These are phyloP conservation scores for Chrysanthemum lavandulifolium DNA, from an alignment of 129 eudicot genomes.

Conservation along the genomic window DNA sequence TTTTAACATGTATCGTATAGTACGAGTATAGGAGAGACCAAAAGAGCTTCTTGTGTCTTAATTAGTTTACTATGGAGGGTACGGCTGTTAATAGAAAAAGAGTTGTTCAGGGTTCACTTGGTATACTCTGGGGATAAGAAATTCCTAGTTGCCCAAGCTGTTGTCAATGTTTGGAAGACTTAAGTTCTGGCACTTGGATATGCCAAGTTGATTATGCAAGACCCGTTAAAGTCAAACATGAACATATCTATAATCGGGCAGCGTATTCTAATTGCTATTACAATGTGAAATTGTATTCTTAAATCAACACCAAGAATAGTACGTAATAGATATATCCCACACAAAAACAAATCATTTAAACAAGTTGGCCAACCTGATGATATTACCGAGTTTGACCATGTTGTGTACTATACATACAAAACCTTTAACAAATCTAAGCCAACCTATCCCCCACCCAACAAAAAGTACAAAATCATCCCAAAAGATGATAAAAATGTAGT, in stretches of 20 bases:
- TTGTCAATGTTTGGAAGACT: no score
- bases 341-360: constrained; percentile 19
- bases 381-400: constrained; percentile 14
- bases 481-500: not conserved
- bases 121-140: no score
- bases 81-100: no score
- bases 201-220: no score
- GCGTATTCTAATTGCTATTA: not conserved
- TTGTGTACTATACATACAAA: constrained; percentile 24
- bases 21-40: no score
- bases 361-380: constrained; percentile 10
- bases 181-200: no score
- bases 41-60: no score
- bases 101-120: no score
- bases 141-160: no score
- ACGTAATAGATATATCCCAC: not conserved
- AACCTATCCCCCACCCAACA: not conserved
- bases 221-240: not conserved
- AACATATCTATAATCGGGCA: not conserved
- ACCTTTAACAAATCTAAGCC: constrained; percentile 16
- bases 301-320: constrained; percentile 2
- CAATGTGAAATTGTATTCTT: not conserved
- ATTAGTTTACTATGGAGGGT: no score
- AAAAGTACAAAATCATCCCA: not conserved
- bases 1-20: no score